Base-by-base conservation (phyloP, 2,329 filamentous ascomycete genomes). In the Paraphaeosphaeria sporulosa region DNA sequence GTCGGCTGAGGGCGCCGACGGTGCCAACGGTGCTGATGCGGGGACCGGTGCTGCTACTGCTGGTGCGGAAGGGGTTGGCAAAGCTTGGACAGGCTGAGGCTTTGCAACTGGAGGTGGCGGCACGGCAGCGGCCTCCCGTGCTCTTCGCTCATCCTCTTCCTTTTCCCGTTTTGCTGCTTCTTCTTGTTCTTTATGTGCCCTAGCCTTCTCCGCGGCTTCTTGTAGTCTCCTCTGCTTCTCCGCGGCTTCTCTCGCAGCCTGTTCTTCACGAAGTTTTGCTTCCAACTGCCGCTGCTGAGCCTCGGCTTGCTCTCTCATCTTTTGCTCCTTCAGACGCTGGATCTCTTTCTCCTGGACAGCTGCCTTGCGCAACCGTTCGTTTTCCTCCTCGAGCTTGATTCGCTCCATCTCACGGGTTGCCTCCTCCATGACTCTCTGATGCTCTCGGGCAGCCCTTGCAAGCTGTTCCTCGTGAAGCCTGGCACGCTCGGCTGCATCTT, bases 391-490 rank as follows among this genome's bases (percentile, higher is more conserved):
- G 8, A 82, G 64, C 21, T 79, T 72, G 59, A 86, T 76, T n/a
- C 80, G 78, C 43, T 84, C 77, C n/a, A 86, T 68, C 19, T 82
- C 84, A 21, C 82, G 79, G 68, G 86, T 82, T 3, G 86, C 86
- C 52, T 83, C 81, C 55, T 82, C 78, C 48, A 83, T 83, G 12
- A 94, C 85, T 30, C 86, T 83, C 40, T 90, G 86, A 73, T 93
- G 91, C 70, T 90, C 86, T 15, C 83, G 82, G 51, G 87, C 86
- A 4, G 89, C 89, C 49, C 85, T 85, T 48, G 85, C 86, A 17
- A 94, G 84, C 15, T 90, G 89, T 66, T 88, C 85, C 59, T 85
- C 83, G 71, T 92, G 89, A 57, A 82, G 83, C 52, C 85, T 80
- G 71, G 89, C 88, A 36, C 85, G 86, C 64, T 91, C 88, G 38